phyloP scores from a whole-genome alignment of 2,329 filamentous ascomycete species.

The Alternaria burnsii region DNA sequence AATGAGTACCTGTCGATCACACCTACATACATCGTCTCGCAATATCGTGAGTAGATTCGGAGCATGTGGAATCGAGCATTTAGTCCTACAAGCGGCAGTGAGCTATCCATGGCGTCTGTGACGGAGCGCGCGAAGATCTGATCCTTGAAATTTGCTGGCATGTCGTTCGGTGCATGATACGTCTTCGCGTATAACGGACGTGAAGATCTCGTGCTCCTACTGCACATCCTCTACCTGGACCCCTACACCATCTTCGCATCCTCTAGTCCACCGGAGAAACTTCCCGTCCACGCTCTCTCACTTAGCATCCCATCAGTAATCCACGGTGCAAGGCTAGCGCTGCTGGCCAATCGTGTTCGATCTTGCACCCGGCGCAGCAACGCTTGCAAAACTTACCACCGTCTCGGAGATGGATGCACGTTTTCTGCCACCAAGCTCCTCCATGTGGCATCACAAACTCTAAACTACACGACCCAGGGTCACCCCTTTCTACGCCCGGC shows the following conservation, averaged over 20 bases:
- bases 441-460: conserved; percentile 8
- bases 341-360: neutral
- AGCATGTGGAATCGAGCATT: neutral
- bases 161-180: neutral
- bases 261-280: neutral
- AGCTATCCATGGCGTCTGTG: neutral
- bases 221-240: neutral
- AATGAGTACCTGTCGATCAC: conserved; percentile 13
- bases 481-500: conserved; percentile 1
- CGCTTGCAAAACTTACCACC: conserved; percentile 8
- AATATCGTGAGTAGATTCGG: neutral
- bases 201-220: neutral
- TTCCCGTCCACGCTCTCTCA: neutral
- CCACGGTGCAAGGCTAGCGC: neutral
- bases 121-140: neutral
- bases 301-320: neutral
- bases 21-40: neutral
- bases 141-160: neutral
- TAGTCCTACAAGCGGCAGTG: neutral
- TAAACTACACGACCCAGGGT: neutral
- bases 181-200: neutral
- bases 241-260: neutral
- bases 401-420: neutral
- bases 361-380: neutral
- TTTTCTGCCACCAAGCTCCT: conserved; percentile 12